Evolutionary conservation across 2,329 filamentous ascomycete genomes (phyloP).

Genomic region (Hypocreales sp.): DNA sequence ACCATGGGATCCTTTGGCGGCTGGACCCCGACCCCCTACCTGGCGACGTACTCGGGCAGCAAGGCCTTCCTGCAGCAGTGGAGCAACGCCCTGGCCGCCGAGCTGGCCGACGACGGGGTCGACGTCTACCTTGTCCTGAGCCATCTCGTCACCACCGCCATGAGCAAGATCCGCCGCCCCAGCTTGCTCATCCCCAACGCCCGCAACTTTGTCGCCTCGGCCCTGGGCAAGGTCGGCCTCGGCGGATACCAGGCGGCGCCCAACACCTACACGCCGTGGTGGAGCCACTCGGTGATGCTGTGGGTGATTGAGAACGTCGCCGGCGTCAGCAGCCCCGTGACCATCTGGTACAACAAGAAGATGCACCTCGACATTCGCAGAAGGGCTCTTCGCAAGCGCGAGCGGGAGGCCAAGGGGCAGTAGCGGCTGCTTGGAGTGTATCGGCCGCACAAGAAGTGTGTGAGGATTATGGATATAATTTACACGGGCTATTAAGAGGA

Average conservation of each 20-base stretch:
- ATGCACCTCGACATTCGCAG: constrained; percentile 77
- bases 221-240: constrained; percentile 66
- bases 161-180: constrained; percentile 84
- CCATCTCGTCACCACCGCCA: constrained; percentile 87
- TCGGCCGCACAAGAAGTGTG: too few species aligned
- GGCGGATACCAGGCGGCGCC: constrained; percentile 66
- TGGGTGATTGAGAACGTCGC: constrained; percentile 55
- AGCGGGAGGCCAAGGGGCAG: constrained; percentile 62
- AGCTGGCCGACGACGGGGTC: constrained; percentile 67
- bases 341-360: constrained; percentile 34
- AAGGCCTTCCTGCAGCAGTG: constrained; percentile 98
- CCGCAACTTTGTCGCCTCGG: constrained; percentile 64
- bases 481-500: too few species aligned
- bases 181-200: constrained; percentile 68
- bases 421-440: too few species aligned
- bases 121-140: constrained; percentile 85
- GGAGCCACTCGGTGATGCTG: constrained; percentile 79
- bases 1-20: constrained; percentile 98
- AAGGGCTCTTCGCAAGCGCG: constrained; percentile 70
- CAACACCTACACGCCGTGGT: constrained; percentile 82
- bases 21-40: constrained; percentile 75
- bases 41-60: constrained; percentile 93
- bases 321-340: constrained; percentile 30
- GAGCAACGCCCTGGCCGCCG: constrained; percentile 72
- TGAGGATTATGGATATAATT: too few species aligned